These are phyloP conservation scores for Candida dendrica DNA, from an alignment of 805 yeast species.

Conservation along the genomic window DNA sequence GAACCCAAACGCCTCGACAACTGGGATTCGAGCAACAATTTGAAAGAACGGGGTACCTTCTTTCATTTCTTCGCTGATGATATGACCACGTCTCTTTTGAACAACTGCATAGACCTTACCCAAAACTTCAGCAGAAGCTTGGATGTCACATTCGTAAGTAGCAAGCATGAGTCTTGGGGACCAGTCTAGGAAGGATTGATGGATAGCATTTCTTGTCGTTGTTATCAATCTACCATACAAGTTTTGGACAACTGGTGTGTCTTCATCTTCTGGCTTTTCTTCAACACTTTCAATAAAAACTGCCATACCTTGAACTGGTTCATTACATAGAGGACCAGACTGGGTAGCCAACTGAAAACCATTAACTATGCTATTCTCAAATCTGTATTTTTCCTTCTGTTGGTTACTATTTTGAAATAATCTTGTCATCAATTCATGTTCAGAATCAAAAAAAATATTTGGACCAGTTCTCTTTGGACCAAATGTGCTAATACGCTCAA, in stretches of 20 bases:
- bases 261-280: conserved; percentile 22
- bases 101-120: conserved; percentile 95
- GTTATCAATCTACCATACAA: conserved; percentile 69
- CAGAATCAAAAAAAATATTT: conserved; percentile 59
- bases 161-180: conserved; percentile 90
- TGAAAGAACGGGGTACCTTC: conserved; percentile 97
- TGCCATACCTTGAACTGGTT: conserved; percentile 78
- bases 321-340: conserved; percentile 86
- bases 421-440: conserved; percentile 27
- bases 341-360: conserved; percentile 80
- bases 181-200: conserved; percentile 65
- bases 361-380: conserved; percentile 59
- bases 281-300: conserved; percentile 36
- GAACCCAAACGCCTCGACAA: conserved; percentile 93
- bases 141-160: conserved; percentile 90
- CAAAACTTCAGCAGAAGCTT: conserved; percentile 87
- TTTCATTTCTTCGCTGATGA: conserved; percentile 88
- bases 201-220: conserved; percentile 65
- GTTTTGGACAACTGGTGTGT: conserved; percentile 31
- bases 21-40: conserved; percentile 80
- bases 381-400: conserved; percentile 19
- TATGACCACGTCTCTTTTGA: conserved; percentile 78
- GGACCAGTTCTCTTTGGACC: conserved; percentile 78
- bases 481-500: conserved; percentile 48
- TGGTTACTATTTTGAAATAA: conserved; percentile 15